Conservation (phyloP, 257 asterid species). For the Penstemon newberryi region DNA sequence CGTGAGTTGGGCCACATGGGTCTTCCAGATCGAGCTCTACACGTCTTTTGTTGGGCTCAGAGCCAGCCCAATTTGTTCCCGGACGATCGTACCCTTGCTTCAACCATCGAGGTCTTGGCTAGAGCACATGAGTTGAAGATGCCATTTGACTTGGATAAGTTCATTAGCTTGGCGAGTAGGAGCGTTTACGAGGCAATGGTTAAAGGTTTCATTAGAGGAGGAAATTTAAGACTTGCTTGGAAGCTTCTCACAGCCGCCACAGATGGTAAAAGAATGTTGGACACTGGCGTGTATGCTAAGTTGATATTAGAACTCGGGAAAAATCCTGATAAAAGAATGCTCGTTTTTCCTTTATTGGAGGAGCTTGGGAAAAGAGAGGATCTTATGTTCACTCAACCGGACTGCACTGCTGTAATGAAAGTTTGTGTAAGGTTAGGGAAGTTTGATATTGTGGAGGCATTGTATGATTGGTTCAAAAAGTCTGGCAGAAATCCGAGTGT, state of each 20-base stretch:
- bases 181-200: constrained; percentile 72
- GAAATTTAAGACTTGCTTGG: constrained; percentile 59
- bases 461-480: constrained; percentile 66
- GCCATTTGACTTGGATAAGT: constrained; percentile 53
- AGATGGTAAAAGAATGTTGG: constrained; percentile 49
- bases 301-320: constrained; percentile 64
- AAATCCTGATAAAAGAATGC: constrained; percentile 51
- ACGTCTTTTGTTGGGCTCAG: no score
- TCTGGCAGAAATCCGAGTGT: constrained; percentile 53
- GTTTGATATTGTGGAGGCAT: constrained; percentile 66
- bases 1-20: no score
- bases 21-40: no score
- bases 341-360: constrained; percentile 52
- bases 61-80: no score
- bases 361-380: constrained; percentile 83
- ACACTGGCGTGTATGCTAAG: constrained; percentile 62
- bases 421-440: constrained; percentile 55
- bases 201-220: constrained; percentile 69
- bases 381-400: constrained; percentile 55
- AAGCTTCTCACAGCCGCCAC: constrained; percentile 62
- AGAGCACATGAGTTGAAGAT: constrained; percentile 63
- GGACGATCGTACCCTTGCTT: no score
- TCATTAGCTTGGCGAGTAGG: constrained; percentile 55
- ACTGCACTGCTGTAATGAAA: constrained; percentile 78
- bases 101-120: constrained; percentile 40